Evolutionary conservation across 1,284 basidiomycete genomes (phyloP).

Genomic region (Anthracocystis panici-leucophaei): DNA sequence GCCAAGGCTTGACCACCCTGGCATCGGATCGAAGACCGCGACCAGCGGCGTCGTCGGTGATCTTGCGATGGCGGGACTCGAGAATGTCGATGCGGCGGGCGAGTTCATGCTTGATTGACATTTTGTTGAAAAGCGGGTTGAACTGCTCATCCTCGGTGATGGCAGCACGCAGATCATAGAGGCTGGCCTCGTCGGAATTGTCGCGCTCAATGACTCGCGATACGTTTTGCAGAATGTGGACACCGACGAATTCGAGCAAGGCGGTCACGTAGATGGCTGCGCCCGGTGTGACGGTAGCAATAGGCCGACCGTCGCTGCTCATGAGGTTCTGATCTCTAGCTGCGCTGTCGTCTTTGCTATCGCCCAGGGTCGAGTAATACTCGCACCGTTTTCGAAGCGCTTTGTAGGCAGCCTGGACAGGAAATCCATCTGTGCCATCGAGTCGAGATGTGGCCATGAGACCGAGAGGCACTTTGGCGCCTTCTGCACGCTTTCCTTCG

Average conservation of each 20-base stretch:
- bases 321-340: slow-evolving; percentile 63
- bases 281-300: slow-evolving; percentile 64
- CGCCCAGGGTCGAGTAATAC: slow-evolving; percentile 62
- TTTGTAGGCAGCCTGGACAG: slow-evolving; percentile 59
- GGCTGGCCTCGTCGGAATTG: slow-evolving; percentile 62
- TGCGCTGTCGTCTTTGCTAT: slow-evolving; percentile 51
- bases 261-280: slow-evolving; percentile 66
- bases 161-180: slow-evolving; percentile 58
- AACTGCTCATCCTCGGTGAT: slow-evolving; percentile 62
- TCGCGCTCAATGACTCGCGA: slow-evolving; percentile 63
- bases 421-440: slow-evolving; percentile 61
- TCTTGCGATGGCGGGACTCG: slow-evolving; percentile 28
- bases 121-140: slow-evolving; percentile 43
- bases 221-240: slow-evolving; percentile 60
- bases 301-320: slow-evolving; percentile 62
- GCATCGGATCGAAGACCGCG: slow-evolving; percentile 32
- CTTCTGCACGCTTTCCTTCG: slow-evolving; percentile 61
- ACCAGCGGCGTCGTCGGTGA: slow-evolving; percentile 17
- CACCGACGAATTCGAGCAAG: slow-evolving; percentile 60
- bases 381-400: slow-evolving; percentile 57
- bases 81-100: slow-evolving; percentile 33
- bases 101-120: slow-evolving; percentile 48
- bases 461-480: slow-evolving; percentile 59
- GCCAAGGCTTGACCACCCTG: slow-evolving; percentile 52
- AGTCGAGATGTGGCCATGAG: slow-evolving; percentile 62